These are phyloP conservation scores for Aspergillus sp. DNA, from an alignment of 2,329 filamentous ascomycete species.

Conservation along the genomic window DNA sequence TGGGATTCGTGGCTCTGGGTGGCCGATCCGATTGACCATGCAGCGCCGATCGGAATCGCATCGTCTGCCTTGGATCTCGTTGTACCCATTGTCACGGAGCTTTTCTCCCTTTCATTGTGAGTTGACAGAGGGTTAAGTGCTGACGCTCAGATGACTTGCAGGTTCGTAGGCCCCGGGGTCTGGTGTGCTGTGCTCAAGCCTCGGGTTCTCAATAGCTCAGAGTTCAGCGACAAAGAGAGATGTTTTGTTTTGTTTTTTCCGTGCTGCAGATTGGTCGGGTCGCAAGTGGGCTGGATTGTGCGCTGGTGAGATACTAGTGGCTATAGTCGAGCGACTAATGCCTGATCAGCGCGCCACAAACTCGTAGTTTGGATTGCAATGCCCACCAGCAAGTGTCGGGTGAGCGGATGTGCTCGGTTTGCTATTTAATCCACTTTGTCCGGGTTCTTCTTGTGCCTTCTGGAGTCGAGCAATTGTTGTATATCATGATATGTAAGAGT, in stretches of 20 bases:
- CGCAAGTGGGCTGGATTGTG: neutral
- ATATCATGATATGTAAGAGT: too few relatives aligned
- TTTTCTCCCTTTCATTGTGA: neutral
- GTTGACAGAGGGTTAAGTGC: neutral
- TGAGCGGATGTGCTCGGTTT: neutral
- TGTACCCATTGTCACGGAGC: neutral
- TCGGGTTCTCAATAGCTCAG: neutral
- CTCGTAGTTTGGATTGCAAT: neutral
- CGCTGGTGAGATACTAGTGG: slow-evolving; percentile 10
- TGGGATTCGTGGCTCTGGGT: neutral
- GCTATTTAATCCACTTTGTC: neutral
- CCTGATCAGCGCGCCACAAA: slow-evolving; percentile 10
- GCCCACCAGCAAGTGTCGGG: neutral
- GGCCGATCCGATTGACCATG: neutral
- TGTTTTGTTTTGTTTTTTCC: neutral
- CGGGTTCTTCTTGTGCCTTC: too few relatives aligned
- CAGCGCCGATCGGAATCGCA: slow-evolving; percentile 3
- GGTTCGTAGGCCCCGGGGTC: neutral
- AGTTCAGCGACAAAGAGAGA: neutral
- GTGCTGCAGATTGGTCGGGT: neutral
- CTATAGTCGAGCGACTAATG: slow-evolving; percentile 2
- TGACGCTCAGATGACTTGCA: slow-evolving; percentile 9
- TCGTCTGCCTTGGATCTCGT: neutral
- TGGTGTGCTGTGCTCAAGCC: neutral
- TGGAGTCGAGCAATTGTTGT: too few relatives aligned